phyloP scores from a whole-genome alignment of 2,329 filamentous ascomycete genomes.

The Calonectria naviculata region DNA sequence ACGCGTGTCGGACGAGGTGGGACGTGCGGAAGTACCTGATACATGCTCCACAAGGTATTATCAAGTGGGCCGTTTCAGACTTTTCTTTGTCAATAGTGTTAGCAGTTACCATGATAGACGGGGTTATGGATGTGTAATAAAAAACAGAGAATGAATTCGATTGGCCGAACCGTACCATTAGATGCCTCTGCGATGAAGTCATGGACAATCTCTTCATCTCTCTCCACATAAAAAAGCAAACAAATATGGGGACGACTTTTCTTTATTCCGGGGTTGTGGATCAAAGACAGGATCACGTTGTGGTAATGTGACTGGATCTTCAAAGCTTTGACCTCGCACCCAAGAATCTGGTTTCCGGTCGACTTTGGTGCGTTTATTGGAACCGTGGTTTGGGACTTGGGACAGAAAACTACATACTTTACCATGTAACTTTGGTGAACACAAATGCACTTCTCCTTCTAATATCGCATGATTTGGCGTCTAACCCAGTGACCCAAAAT shows the following conservation, averaged over 20 bases:
- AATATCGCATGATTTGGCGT: too few species aligned
- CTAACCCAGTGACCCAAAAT: too few species aligned
- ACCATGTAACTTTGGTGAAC: too few species aligned
- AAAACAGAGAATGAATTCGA: neutral
- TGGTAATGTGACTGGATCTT: too few species aligned
- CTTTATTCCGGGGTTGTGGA: neutral
- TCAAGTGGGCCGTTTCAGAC: neutral
- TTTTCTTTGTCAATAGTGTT: neutral
- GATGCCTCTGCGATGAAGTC: neutral
- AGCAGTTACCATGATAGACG: neutral
- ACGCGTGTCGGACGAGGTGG: neutral
- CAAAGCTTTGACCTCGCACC: too few species aligned
- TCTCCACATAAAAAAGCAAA: neutral
- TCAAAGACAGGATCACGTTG: too few species aligned
- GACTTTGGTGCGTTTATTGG: too few species aligned
- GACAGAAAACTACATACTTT: too few species aligned
- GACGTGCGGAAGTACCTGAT: neutral
- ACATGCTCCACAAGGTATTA: neutral
- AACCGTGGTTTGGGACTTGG: too few species aligned
- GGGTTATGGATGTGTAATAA: neutral
- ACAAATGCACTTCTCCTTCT: too few species aligned
- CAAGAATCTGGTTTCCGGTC: too few species aligned
- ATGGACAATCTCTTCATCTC: neutral
- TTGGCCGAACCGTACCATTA: neutral
- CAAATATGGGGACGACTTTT: neutral